phyloP scores from a whole-genome alignment of 2,329 filamentous ascomycete species.

The Sphaerulina vaccinii region DNA sequence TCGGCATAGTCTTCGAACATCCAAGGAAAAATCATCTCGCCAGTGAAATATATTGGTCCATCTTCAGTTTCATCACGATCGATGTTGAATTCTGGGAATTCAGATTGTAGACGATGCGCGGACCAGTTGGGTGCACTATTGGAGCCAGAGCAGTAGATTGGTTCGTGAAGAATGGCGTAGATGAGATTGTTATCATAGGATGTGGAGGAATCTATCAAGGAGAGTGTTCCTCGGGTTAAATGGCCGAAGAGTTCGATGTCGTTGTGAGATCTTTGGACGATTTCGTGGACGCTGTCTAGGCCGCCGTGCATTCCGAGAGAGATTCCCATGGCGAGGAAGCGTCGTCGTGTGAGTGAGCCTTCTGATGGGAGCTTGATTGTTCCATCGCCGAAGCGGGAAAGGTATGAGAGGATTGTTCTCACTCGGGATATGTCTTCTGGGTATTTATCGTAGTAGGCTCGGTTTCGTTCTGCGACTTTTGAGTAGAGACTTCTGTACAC shows the following conservation, averaged over 20 bases:
- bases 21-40: constrained; percentile 88
- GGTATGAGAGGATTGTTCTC: constrained; percentile 63
- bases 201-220: constrained; percentile 64
- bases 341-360: constrained; percentile 67
- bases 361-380: constrained; percentile 69
- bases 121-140: constrained; percentile 68
- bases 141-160: constrained; percentile 73
- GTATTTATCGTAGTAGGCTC: constrained; percentile 79
- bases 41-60: constrained; percentile 72
- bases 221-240: constrained; percentile 69
- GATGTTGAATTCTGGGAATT: constrained; percentile 49
- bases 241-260: constrained; percentile 77
- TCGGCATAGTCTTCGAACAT: constrained; percentile 81
- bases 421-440: constrained; percentile 74
- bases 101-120: constrained; percentile 62
- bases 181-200: constrained; percentile 75
- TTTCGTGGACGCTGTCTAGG: constrained; percentile 69
- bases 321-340: constrained; percentile 76
- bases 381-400: constrained; percentile 57
- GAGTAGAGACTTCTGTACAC: constrained; percentile 72
- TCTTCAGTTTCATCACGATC: constrained; percentile 40
- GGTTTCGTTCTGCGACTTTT: constrained; percentile 69
- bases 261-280: constrained; percentile 66
- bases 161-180: constrained; percentile 84
- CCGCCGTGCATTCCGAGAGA: constrained; percentile 77